Evolutionary conservation across 441 rosid genomes (phyloP), one percentile per base, ranked within the genome.

Genomic region (Eutrema salsugineum): DNA sequence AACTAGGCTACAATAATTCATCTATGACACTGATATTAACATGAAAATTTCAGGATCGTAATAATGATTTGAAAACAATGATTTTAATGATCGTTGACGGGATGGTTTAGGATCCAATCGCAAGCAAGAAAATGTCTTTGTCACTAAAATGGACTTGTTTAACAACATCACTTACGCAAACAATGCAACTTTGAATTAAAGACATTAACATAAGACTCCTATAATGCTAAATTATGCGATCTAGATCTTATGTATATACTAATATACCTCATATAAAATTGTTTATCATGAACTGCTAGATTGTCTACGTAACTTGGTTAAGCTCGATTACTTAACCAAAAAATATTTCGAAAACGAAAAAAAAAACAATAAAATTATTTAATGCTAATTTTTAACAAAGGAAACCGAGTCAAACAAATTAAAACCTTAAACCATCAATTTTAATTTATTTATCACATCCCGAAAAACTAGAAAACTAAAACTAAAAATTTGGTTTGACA

Each of bases 161-260:
- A 56, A 70, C 61, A 56, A 56, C 27, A 48, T 40, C 70, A 16
- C 71, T 39, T 20, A 69, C 66, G 79, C 74, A 62, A 75, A 75
- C 40, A 6, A 28, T 69, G 33, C 54, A 39, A 56, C n/a, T 50
- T 28, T 68, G 16, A 63, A 1, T 39, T n/a, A 16, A 7, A 19
- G n/a, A n/a, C 11, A 54, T 42, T 38, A 28, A 9, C 11, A 39
- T 38, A 55, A 38, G 53, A 55, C 51, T 56, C 61, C 6, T 76
- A 57, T 63, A 70, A 63, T 76, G 79, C 55, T 70, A 15, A 48
- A 16, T 12, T 49, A 76, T 76, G 79, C 75, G 75, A 70, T 77
- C 63, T 59, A 65, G 70, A 77, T 71, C 76, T 65, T 69, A 63
- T 36, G 3, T 61, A 38, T 38, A 61, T 36, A 58, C 39, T 43